Percentiles rank a stretch among this genome's conserved stretches.
phyloP scores from a whole-genome alignment of 2,329 filamentous ascomycete genomes.

The Bipolaris bicolor region DNA sequence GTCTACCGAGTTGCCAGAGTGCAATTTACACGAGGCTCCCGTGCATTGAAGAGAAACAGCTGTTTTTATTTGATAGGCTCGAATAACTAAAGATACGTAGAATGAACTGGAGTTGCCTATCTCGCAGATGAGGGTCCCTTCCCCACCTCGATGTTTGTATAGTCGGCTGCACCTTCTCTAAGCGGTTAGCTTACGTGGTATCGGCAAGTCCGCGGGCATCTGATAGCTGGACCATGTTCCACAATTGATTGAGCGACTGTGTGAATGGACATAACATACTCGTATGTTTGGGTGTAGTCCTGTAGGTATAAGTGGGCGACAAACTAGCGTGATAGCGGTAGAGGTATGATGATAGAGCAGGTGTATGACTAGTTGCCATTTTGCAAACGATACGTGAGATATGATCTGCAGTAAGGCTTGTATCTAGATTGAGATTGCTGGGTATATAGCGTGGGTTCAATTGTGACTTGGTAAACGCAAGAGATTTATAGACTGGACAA shows the following conservation, averaged over 20 bases:
- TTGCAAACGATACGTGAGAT: not conserved
- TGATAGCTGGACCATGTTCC: not conserved
- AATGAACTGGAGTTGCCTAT: conserved; percentile 1
- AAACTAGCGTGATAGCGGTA: not conserved
- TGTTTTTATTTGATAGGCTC: not conserved
- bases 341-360: not conserved
- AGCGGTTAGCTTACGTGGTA: conserved; percentile 17
- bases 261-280: not conserved
- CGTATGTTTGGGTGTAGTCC: not conserved
- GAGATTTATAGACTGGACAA: not conserved
- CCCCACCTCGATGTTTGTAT: conserved; percentile 25
- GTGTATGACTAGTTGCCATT: not conserved
- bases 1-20: not conserved
- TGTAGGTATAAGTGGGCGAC: too few species aligned
- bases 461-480: not conserved
- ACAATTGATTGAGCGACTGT: not conserved
- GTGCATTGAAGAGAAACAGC: not conserved
- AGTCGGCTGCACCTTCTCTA: conserved; percentile 25
- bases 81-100: not conserved
- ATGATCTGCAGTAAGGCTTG: not conserved
- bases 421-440: not conserved
- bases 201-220: not conserved
- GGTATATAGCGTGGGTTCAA: conserved; percentile 6
- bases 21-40: too few species aligned
- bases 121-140: conserved; percentile 7